Base-by-base conservation (phyloP, 1,284 basidiomycete species). In the Stygiomarasmius scandens region DNA sequence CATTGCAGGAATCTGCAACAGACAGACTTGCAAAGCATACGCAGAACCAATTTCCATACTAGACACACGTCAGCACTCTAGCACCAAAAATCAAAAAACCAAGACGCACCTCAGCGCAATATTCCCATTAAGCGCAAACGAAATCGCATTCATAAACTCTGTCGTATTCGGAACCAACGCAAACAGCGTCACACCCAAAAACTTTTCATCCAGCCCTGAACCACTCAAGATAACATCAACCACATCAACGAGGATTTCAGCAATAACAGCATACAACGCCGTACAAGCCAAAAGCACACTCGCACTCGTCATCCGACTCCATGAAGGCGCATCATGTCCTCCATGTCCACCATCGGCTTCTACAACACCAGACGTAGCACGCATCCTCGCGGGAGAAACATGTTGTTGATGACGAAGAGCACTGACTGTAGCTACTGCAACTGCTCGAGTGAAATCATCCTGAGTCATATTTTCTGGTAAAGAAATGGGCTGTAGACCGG, bases 21-120 rank as follows among this genome's bases (percentile, higher is more conserved):
- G 79, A 72, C 97, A 99, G 19, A 99, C 97, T 75, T 99, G 97
- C 4, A 99, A 81, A 3, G 96, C 97, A 71, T 99, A 99, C 1
- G 97, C 97, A 0, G 96, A 98, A 14, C 97, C 97, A 64, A 99
- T 99, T 76, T 99, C 97, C 95, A 99, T 97, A 74, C 95, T 97
- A 62, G n/a, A 14, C 11, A 53, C 22, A 34, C 23, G 20, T 3
- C 11, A 29, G 38, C 32, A 34, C 8, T 8, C 14, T 34, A 34
- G 8, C 14, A 8, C 32, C 32, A n/a, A n/a, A n/a, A n/a, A n/a
- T n/a, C n/a, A n/a, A n/a, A n/a, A n/a, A n/a, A n/a, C n/a, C 6
- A 12, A 22, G 23, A 67, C 84, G 49, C 64, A 94, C 95, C 93
- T 95, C 22, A 99, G 77, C 1, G 97, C 95, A 64, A 99, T 99